Evolutionary conservation across 306 rosid genomes (phyloP), one percentile per base, ranked within the genome.

Genomic region (Rosa chinensis): DNA sequence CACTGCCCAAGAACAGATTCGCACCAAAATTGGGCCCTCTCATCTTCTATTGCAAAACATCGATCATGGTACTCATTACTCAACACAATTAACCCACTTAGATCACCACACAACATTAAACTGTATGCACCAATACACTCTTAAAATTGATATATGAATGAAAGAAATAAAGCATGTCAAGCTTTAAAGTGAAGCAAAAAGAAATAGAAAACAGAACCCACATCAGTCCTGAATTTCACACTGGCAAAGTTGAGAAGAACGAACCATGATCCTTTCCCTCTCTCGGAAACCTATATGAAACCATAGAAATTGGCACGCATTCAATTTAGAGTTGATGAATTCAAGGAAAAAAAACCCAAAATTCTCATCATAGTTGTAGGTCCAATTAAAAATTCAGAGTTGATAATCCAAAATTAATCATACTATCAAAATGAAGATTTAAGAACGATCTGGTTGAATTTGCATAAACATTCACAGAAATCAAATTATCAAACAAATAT

Each of bases 21-120:
- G 95, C 97, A 25, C 99, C 93, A 74, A 94, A 93, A 83, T 95
- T 95, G 4, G 97, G 95, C 87, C 91, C 97, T 80, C 97, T 90
- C 81, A 85, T 84, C 74, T 88, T 95, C 72, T 89, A 92, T 66
- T 91, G 99, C 76, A 91, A 85, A 80, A 93, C 98, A 25, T 25
- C 1, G 28, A 74, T 95, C 99, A 8, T 88, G 92, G 83, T 88
- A 95, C 75, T 95, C 99, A 83, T 95, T 95, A 75, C 86, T 75
- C 83, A 95, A 68, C 84, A 95, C 28, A 25, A 25, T 25, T 25
- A 25, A 25, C 28, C 28, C 28, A 25, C 28, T 25, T 25, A 25
- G 28, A 25, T 25, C 28, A 25, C 28, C 28, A 25, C 28, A 25
- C 28, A 25, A 25, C 28, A 25, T 25, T 25, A 25, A 25, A 25